Base-by-base conservation (phyloP, 352 stramenopile genomes). In the Phytophthora constricta region DNA sequence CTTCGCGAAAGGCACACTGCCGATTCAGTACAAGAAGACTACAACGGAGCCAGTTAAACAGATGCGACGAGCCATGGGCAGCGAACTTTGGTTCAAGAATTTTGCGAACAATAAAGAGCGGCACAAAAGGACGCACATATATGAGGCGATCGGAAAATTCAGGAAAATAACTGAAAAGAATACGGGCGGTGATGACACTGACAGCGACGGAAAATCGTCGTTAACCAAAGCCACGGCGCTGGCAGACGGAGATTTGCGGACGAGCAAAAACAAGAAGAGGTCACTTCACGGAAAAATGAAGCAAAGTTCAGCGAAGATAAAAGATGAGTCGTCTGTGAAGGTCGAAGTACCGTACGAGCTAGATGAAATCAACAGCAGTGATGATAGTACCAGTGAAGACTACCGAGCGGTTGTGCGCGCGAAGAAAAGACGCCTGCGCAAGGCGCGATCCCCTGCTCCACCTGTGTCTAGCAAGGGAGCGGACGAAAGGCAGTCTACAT, bases 31-130 rank as follows among this genome's bases (percentile, higher is more conserved):
- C 26, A 51, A 67, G 27, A 28, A 55, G 11, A 34, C 37, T 26
- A 65, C 68, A 25, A 72, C 58, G 0, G 54, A 66, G 10, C 59
- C 72, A 1, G 68, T 72, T 17, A 27, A 61, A 27, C 19, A 20
- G 22, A 74, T 65, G 60, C 50, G 66, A 2, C 63, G 56, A 45
- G 41, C 20, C 14, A 77, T 76, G 64, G 69, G 65, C 4, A 62
- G 47, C 5, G 47, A 31, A 7, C 54, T 70, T 19, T 80, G 72
- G 72, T 58, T 68, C 47, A 51, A 31, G 26, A 74, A 72, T 26
- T 80, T 80, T 33, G 43, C 43, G 0, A 75, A 75, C n/a, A 80
- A 77, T 31, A 56, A 59, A 43, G 48, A 66, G 17, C 68, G 59
- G 2, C 72, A 80, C 39, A 52, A 56, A 27, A 50, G 49, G 22